A percentile compares a stretch with the other conserved stretches of the same genome.
These are phyloP conservation scores for Saccharomycopsis hybrid DNA, from an alignment of 1,139 yeast genomes.

Conservation along the genomic window DNA sequence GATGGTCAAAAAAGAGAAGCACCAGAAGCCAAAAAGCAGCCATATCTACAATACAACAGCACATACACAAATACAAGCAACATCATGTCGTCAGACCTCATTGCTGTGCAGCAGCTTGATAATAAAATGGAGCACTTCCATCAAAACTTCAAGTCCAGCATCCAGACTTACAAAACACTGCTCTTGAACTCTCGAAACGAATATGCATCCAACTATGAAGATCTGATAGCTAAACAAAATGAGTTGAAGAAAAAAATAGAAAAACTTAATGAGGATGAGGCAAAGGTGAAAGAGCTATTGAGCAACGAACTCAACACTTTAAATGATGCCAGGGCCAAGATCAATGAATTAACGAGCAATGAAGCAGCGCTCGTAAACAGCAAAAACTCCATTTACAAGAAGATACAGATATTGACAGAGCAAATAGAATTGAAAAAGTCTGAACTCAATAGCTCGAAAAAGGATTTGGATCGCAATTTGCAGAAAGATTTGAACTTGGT, in stretches of 20 bases:
- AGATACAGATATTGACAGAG: slow-evolving; percentile 29
- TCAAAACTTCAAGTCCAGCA: slow-evolving; percentile 24
- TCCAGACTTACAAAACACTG: slow-evolving; percentile 25
- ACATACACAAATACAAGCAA: no score
- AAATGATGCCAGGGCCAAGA: slow-evolving; percentile 23
- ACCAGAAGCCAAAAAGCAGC: no score
- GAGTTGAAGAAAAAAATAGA: slow-evolving; percentile 26
- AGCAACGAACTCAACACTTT: slow-evolving; percentile 12
- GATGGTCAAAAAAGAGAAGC: no score
- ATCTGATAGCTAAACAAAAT: slow-evolving; percentile 24
- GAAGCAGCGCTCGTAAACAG: slow-evolving; percentile 22
- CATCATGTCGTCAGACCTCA: no score
- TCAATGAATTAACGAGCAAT: slow-evolving; percentile 31
- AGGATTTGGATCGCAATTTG: slow-evolving; percentile 28
- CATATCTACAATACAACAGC: no score
- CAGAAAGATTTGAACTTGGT: slow-evolving; percentile 37
- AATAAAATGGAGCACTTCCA: slow-evolving; percentile 26
- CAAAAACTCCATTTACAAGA: slow-evolving; percentile 28
- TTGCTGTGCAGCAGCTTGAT: slow-evolving; percentile 20
- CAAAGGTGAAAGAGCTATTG: slow-evolving; percentile 23
- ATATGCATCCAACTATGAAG: slow-evolving; percentile 24
- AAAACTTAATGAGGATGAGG: slow-evolving; percentile 21
- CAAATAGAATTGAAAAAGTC: slow-evolving; percentile 27
- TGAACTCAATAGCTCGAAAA: slow-evolving; percentile 25
- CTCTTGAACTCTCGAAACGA: slow-evolving; percentile 24